Evolutionary conservation across 2,329 filamentous ascomycete genomes (phyloP).

Genomic region (Calonectria pauciramosa): DNA sequence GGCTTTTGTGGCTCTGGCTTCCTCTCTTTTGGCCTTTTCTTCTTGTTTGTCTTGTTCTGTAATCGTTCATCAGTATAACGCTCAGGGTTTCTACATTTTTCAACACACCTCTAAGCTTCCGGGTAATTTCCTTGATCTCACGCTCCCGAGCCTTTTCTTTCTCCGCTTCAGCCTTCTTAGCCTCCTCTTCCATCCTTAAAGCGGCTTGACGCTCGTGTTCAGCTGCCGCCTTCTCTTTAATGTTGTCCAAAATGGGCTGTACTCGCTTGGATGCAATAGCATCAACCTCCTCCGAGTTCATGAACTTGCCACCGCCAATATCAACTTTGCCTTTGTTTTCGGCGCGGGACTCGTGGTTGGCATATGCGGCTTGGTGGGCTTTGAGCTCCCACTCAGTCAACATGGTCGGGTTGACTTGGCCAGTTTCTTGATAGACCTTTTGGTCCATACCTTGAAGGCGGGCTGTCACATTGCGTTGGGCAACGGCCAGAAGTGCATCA

Average conservation of each 20-base stretch:
- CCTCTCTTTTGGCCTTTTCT: slow-evolving; percentile 48
- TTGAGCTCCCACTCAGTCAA: slow-evolving; percentile 84
- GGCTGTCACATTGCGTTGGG: slow-evolving; percentile 87
- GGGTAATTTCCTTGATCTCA: slow-evolving; percentile 67
- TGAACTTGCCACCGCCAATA: slow-evolving; percentile 84
- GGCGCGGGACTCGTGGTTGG: slow-evolving; percentile 72
- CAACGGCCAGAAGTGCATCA: slow-evolving; percentile 80
- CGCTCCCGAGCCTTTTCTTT: slow-evolving; percentile 63
- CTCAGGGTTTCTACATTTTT: background rate
- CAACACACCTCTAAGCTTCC: slow-evolving; percentile 70
- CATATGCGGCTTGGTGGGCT: slow-evolving; percentile 77
- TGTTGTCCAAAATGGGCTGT: slow-evolving; percentile 88
- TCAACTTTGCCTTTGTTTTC: slow-evolving; percentile 70
- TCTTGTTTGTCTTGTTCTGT: slow-evolving; percentile 63
- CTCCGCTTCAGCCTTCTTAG: slow-evolving; percentile 65
- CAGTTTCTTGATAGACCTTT: slow-evolving; percentile 81
- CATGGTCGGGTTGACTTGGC: slow-evolving; percentile 77
- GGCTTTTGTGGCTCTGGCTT: slow-evolving; percentile 59
- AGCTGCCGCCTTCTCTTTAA: slow-evolving; percentile 81
- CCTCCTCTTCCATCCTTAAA: slow-evolving; percentile 71
- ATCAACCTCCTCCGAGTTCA: slow-evolving; percentile 84
- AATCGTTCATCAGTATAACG: slow-evolving; percentile 46
- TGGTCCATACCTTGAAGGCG: slow-evolving; percentile 86
- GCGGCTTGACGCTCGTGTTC: slow-evolving; percentile 78
- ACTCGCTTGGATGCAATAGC: slow-evolving; percentile 82